Evolutionary conservation across 1,284 basidiomycete species (phyloP), one percentile per base, ranked within the genome.

Genomic region (Wallemia mellicola): DNA sequence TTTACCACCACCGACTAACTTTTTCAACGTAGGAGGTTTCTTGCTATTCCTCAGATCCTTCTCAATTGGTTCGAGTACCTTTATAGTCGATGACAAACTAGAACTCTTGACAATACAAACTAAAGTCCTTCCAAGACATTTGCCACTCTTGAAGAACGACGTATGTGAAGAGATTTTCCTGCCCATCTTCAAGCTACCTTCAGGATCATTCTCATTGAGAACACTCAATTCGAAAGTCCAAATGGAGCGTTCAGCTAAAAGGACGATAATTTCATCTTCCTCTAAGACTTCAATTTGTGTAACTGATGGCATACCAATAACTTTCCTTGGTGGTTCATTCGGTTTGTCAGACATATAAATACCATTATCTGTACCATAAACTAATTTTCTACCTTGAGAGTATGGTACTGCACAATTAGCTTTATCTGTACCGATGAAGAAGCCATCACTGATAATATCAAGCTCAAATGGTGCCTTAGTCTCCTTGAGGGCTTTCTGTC

Each of bases 51-150:
- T 79, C 60, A 82, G 72, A 63, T 79, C 83, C 71, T 87, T 84
- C 67, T 96, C 92, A 63, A 96, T 87, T 0, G 94, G 92, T 67
- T 98, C 94, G 61, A 98, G 75, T 1, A 86, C 83, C 76, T 96
- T 98, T 76, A 99, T 95, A 28, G 92, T 98, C 65, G 86, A 94
- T 24, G 87, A 94, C 57, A 96, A 73, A 58, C 88, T 84, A 62
- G 81, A 86, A 2, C 87, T 86, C 72, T 98, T 99, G 69, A 98
- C 92, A 55, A 98, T 85, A 67, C 94, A 98, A 27, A 99, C 88
- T 3, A 99, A 77, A n/a, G 87, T 88, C 62, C 84, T 80, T 17
- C 86, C 87, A 25, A 98, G 75, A 69, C 92, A 98, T 58, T 83
- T 77, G 0, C 94, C 94, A 9, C 86, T 83, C 70, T 95, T 95